These are phyloP conservation scores for Hymenochaete sp. DNA, from an alignment of 1,284 basidiomycete species.

Conservation along the genomic window DNA sequence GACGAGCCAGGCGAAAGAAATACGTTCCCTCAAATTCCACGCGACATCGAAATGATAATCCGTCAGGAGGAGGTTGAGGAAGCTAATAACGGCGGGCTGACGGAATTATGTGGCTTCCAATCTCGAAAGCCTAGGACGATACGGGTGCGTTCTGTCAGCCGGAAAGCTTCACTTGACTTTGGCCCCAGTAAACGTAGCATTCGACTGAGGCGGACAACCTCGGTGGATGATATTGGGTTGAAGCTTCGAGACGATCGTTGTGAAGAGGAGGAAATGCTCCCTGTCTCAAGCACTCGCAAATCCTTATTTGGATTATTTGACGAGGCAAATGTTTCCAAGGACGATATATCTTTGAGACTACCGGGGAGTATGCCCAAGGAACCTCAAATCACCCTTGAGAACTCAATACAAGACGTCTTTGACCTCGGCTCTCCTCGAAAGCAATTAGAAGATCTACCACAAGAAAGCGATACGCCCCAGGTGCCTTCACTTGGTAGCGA, in stretches of 20 bases:
- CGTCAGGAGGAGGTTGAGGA: too few species aligned
- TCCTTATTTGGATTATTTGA: slow-evolving; percentile 61
- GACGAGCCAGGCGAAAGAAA: background rate
- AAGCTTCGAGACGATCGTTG: slow-evolving; percentile 16
- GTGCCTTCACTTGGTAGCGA: slow-evolving; percentile 49
- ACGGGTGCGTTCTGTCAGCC: slow-evolving; percentile 7
- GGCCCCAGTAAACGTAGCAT: background rate
- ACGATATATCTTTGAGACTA: too few species aligned
- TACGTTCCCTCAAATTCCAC: background rate
- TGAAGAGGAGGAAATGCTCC: too few species aligned
- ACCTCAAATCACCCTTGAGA: too few species aligned
- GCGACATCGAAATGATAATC: too few species aligned
- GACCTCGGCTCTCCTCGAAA: background rate
- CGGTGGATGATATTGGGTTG: slow-evolving; percentile 6
- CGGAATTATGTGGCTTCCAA: too few species aligned
- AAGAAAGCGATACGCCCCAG: background rate
- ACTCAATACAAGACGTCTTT: too few species aligned
- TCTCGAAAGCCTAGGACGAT: too few species aligned
- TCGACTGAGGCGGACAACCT: slow-evolving; percentile 11
- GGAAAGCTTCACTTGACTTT: slow-evolving; percentile 10
- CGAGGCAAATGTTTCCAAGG: too few species aligned
- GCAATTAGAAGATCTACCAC: background rate
- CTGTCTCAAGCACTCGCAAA: slow-evolving; percentile 39
- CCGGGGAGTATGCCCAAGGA: too few species aligned
- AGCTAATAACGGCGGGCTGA: too few species aligned